These are phyloP conservation scores for Talaromyces sp. DNA, from an alignment of 2,329 filamentous ascomycete genomes.

Conservation along the genomic window DNA sequence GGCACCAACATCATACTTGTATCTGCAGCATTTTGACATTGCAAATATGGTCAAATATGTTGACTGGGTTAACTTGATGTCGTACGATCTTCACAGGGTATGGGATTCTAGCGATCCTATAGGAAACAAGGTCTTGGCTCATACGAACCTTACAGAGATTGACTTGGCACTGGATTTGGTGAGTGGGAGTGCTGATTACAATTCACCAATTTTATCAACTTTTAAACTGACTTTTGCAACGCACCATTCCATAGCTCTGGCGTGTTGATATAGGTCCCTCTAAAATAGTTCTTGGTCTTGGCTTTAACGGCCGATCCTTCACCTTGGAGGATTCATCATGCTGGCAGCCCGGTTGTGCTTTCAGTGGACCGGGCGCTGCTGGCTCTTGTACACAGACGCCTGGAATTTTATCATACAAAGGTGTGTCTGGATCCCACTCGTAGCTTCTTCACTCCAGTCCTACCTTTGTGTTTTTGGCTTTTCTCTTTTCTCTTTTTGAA, in stretches of 20 bases:
- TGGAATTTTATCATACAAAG: conserved; percentile 15
- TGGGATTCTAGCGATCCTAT: conserved; percentile 19
- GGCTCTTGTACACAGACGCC: conserved; percentile 16
- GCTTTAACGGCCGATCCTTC: conserved; percentile 24
- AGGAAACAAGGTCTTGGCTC: conserved; percentile 17
- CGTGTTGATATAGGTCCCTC: conserved; percentile 19
- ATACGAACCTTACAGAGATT: conserved; percentile 32
- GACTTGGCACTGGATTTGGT: conserved; percentile 21
- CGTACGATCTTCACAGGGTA: conserved; percentile 22
- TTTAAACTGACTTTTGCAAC: not conserved
- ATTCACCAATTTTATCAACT: not conserved
- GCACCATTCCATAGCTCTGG: conserved; percentile 14
- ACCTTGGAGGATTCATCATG: conserved; percentile 20
- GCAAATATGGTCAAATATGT: not conserved
- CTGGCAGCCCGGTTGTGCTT: conserved; percentile 15
- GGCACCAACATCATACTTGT: conserved; percentile 12
- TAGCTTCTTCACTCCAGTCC: too few relatives aligned
- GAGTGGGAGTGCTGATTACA: not conserved
- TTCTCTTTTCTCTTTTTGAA: too few relatives aligned
- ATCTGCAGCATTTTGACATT: conserved; percentile 24
- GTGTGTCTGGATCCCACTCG: not conserved
- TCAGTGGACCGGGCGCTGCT: conserved; percentile 12
- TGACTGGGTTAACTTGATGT: conserved; percentile 7
- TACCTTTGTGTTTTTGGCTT: too few relatives aligned
- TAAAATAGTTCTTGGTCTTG: conserved; percentile 24